Evolutionary conservation across 768 basidiomycete species (phyloP).

Genomic region (Pleurotus eryngii): DNA sequence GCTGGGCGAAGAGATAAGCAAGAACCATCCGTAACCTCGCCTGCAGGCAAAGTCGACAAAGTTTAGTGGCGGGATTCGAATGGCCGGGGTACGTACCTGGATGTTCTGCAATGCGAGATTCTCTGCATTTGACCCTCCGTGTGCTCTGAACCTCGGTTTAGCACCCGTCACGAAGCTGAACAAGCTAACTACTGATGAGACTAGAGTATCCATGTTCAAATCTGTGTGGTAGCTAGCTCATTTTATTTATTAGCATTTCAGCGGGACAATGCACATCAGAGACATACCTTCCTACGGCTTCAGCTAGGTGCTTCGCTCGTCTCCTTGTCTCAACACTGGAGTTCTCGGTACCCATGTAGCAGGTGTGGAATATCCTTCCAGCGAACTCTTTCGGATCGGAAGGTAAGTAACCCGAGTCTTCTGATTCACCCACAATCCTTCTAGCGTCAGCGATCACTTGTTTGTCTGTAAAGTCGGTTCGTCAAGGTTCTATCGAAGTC

Average conservation of each 20-base stretch:
- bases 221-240: conserved; percentile 81
- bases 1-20: conserved; percentile 91
- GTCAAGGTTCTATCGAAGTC: background rate
- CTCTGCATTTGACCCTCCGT: conserved; percentile 85
- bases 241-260: no score
- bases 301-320: conserved; percentile 82
- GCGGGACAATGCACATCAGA: background rate
- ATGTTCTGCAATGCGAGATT: conserved; percentile 98
- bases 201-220: conserved; percentile 92
- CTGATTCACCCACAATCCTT: conserved; percentile 81
- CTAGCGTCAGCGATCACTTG: conserved; percentile 91
- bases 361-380: conserved; percentile 89
- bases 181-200: conserved; percentile 77
- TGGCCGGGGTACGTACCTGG: conserved; percentile 47
- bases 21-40: conserved; percentile 94
- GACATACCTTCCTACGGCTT: conserved; percentile 83
- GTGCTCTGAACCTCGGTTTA: conserved; percentile 68
- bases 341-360: conserved; percentile 99
- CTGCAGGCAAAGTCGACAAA: conserved; percentile 29
- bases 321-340: conserved; percentile 83
- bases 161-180: conserved; percentile 76
- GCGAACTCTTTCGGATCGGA: conserved; percentile 86
- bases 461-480: conserved; percentile 41
- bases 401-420: conserved; percentile 79
- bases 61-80: background rate